Conservation (phyloP, 495 filamentous ascomycete genomes). For the Hypomontagnella submonticulosa region DNA sequence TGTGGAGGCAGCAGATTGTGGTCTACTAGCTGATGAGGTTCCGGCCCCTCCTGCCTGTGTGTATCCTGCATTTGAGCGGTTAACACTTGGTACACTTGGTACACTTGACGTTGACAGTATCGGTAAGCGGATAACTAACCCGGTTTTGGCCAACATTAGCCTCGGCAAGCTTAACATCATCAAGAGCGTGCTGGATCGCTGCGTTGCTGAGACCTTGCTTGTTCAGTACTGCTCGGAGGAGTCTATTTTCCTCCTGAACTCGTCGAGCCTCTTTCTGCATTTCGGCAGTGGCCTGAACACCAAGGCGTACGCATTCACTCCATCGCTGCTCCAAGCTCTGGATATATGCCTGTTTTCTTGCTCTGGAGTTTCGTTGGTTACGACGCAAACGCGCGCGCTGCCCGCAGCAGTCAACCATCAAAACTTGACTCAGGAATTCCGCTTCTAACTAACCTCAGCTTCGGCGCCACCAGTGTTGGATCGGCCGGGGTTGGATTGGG, state of each 20-base stretch:
- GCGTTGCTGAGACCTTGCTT: conserved; percentile 2
- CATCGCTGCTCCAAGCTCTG: conserved; percentile 6
- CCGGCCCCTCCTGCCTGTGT: no score
- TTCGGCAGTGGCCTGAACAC: conserved; percentile 5
- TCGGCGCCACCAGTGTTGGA: no score
- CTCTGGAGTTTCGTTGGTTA: conserved; percentile 11
- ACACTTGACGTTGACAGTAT: no score
- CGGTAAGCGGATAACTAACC: no score
- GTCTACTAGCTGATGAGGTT: no score
- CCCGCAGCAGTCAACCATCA: no score
- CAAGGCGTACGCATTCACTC: conserved; percentile 8
- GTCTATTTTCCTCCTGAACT: conserved; percentile 1
- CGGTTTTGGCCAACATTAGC: no score
- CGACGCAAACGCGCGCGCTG: conserved; percentile 17
- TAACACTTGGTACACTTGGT: no score
- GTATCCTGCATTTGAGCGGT: no score
- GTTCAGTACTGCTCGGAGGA: conserved; percentile 1
- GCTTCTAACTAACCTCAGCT: no score
- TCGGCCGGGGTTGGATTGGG: no score
- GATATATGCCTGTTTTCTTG: conserved; percentile 13
- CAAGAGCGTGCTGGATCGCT: conserved; percentile 1
- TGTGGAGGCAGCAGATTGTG: neutral
- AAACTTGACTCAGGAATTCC: no score
- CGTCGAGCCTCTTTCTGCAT: conserved; percentile 9
- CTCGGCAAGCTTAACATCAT: neutral